These are phyloP conservation scores for Didymella keratinophila DNA, from an alignment of 2,329 filamentous ascomycete species.

Conservation along the genomic window DNA sequence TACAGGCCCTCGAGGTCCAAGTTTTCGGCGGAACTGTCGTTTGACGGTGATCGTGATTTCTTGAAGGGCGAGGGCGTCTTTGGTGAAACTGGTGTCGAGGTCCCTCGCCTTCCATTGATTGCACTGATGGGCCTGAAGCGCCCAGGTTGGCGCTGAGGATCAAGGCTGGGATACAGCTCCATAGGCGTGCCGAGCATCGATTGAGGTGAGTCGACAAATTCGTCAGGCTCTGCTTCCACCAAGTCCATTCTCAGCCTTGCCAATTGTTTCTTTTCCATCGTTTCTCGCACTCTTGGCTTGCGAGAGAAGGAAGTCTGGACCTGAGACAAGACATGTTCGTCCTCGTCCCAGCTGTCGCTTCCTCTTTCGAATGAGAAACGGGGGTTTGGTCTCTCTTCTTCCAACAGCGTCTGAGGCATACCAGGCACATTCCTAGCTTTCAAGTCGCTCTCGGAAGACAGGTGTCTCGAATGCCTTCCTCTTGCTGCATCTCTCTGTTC, in stretches of 20 bases:
- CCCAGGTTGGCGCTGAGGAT: conserved; percentile 10
- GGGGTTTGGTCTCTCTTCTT: neutral
- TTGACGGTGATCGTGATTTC: conserved; percentile 11
- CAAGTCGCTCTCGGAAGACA: conserved; percentile 13
- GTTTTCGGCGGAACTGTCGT: conserved; percentile 14
- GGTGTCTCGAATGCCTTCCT: conserved; percentile 13
- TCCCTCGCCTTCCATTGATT: conserved; percentile 19
- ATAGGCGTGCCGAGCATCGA: conserved; percentile 43
- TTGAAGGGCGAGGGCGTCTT: conserved; percentile 13
- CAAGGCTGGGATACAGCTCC: conserved; percentile 35
- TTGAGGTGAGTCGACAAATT: conserved; percentile 33
- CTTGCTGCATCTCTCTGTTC: conserved; percentile 14
- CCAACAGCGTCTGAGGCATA: neutral
- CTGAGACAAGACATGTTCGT: conserved; percentile 2
- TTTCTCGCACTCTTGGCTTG: conserved; percentile 35
- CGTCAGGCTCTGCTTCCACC: conserved; percentile 26
- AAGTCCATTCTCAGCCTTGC: conserved; percentile 35
- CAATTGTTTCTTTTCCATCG: conserved; percentile 32
- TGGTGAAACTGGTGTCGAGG: conserved; percentile 21
- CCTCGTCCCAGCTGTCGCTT: conserved; percentile 9
- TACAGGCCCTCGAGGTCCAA: conserved; percentile 1
- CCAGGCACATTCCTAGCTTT: conserved; percentile 9
- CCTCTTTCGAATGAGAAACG: neutral
- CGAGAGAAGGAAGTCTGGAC: conserved; percentile 30
- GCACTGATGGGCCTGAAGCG: conserved; percentile 22